Conservation (phyloP, 140 eudicot species). For the Oenanthe javanica region DNA sequence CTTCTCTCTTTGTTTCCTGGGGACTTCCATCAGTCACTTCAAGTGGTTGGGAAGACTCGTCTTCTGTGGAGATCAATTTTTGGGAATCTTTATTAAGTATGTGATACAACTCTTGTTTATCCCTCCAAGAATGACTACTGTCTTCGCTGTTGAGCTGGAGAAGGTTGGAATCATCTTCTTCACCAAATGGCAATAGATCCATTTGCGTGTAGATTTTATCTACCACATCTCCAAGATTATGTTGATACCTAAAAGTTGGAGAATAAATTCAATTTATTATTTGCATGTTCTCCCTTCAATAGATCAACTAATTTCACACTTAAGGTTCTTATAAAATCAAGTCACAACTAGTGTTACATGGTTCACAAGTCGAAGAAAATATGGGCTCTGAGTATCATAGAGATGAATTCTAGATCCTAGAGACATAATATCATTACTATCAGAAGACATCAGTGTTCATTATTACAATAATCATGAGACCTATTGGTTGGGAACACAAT, state of each 20-base stretch:
- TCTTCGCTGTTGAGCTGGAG: conserved; percentile 77
- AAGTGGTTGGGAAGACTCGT: conserved; percentile 37
- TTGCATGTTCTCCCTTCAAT: neutral
- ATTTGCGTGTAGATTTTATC: conserved; percentile 53
- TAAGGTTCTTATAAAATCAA: neutral
- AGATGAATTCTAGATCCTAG: neutral
- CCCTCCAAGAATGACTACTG: conserved; percentile 75
- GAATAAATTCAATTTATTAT: neutral
- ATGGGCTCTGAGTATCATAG: neutral
- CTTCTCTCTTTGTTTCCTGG: conserved; percentile 24
- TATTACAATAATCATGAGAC: neutral
- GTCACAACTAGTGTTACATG: neutral
- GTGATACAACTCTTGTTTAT: conserved; percentile 30
- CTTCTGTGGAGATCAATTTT: conserved; percentile 50
- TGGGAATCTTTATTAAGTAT: conserved; percentile 22
- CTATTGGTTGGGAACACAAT: neutral
- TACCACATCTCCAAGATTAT: conserved; percentile 52
- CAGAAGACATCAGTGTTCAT: neutral
- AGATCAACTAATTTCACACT: neutral
- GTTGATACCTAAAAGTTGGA: conserved; percentile 46
- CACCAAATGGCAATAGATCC: conserved; percentile 84
- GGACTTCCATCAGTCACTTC: conserved; percentile 19
- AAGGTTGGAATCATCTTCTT: conserved; percentile 55
- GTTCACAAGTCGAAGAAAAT: neutral
- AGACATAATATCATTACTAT: neutral